Evolutionary conservation across 2,329 filamentous ascomycete genomes (phyloP).

Genomic region (Trichophyton schoenleinii): DNA sequence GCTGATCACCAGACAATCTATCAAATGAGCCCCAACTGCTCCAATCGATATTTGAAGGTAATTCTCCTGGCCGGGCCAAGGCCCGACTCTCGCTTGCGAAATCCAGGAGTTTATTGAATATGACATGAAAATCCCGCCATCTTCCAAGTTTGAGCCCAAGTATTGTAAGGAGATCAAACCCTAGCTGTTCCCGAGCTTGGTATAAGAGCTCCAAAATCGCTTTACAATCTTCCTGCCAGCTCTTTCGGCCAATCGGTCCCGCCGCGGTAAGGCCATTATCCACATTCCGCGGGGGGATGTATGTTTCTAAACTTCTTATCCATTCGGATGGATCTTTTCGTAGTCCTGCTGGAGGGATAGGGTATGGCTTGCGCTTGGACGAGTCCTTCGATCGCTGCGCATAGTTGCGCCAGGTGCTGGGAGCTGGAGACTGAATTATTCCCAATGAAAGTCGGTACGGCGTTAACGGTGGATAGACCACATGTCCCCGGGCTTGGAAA

Average conservation of each 20-base stretch:
- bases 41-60: conserved; percentile 23
- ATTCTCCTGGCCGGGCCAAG: conserved; percentile 11
- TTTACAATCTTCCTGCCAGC: conserved; percentile 15
- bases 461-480: neutral
- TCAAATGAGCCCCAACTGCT: conserved; percentile 19
- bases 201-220: conserved; percentile 23
- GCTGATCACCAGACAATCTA: conserved; percentile 17
- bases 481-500: conserved; percentile 1
- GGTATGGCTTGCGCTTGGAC: conserved; percentile 10
- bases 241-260: conserved; percentile 9
- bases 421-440: neutral
- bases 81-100: conserved; percentile 20
- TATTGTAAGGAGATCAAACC: conserved; percentile 28
- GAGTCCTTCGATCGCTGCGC: conserved; percentile 4
- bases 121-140: conserved; percentile 29
- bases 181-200: conserved; percentile 18
- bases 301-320: conserved; percentile 25
- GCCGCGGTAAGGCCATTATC: conserved; percentile 3
- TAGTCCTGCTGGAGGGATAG: conserved; percentile 13
- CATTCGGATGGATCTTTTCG: conserved; percentile 22
- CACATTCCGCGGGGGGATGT: conserved; percentile 18
- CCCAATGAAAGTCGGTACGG: neutral
- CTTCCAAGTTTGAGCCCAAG: conserved; percentile 29
- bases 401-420: neutral
- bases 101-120: conserved; percentile 30